Conservation (phyloP, 345 rosid genomes). For the Microthlaspi erraticum region DNA sequence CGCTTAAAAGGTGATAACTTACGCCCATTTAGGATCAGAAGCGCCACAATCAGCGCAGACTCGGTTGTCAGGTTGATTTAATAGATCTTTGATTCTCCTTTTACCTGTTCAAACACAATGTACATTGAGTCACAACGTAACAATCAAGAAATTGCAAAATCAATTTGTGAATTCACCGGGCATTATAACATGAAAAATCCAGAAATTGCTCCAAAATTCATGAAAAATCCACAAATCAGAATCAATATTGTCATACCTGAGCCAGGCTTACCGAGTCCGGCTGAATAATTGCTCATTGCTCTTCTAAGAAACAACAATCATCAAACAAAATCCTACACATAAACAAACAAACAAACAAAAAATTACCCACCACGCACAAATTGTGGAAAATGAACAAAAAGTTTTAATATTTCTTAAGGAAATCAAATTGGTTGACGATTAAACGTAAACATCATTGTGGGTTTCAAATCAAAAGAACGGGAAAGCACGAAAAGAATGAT, state of each 20-base stretch:
- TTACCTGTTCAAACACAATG: constrained; percentile 33
- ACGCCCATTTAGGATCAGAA: constrained; percentile 98
- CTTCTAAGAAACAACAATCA: constrained; percentile 34
- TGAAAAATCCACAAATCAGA: background rate
- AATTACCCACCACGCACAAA: constrained; percentile 7
- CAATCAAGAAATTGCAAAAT: background rate
- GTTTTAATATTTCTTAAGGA: background rate
- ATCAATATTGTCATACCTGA: constrained; percentile 38
- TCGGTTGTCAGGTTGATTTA: constrained; percentile 59
- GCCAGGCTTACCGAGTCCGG: constrained; percentile 46
- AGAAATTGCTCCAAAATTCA: background rate
- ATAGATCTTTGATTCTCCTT: constrained; percentile 43
- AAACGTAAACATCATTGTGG: background rate
- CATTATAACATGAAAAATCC: constrained; percentile 11
- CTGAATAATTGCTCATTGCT: constrained; percentile 44
- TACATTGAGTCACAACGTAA: background rate
- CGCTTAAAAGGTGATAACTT: constrained; percentile 42
- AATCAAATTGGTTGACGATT: background rate
- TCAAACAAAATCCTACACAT: constrained; percentile 35
- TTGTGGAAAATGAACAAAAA: background rate
- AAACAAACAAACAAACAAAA: background rate
- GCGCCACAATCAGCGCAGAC: constrained; percentile 93
- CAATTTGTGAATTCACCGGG: background rate
- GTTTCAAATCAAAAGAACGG: background rate
- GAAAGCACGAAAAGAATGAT: background rate